Evolutionary conservation across 2,329 filamentous ascomycete species (phyloP).

Genomic region (Coccinonectria pachysandricola): DNA sequence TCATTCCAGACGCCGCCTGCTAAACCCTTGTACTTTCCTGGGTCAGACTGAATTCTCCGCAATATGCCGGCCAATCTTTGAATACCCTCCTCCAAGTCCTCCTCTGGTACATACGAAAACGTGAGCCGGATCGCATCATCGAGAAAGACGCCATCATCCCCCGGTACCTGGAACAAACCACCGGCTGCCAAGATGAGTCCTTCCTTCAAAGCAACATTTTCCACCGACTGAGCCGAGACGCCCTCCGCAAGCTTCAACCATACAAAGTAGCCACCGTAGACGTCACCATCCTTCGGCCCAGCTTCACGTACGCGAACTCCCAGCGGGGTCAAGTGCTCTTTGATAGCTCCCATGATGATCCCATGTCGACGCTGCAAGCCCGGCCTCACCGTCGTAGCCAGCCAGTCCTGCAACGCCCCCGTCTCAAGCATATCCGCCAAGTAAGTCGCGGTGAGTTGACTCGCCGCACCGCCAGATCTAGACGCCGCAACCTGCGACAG

Average conservation of each 20-base stretch:
- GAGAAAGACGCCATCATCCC: slow-evolving; percentile 48
- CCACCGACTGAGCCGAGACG: slow-evolving; percentile 43
- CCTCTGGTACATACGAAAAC: slow-evolving; percentile 63
- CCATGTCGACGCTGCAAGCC: slow-evolving; percentile 35
- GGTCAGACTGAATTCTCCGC: slow-evolving; percentile 21
- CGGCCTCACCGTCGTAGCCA: slow-evolving; percentile 33
- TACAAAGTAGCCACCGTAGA: slow-evolving; percentile 77
- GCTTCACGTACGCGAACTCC: slow-evolving; percentile 39
- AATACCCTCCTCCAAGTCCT: slow-evolving; percentile 56
- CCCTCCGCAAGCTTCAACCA: slow-evolving; percentile 58
- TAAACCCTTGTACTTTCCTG: slow-evolving; percentile 16
- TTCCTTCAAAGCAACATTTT: slow-evolving; percentile 45
- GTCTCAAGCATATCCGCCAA: slow-evolving; percentile 36
- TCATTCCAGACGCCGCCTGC: slow-evolving; percentile 5
- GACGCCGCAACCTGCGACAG: slow-evolving; percentile 43
- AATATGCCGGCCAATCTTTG: slow-evolving; percentile 45
- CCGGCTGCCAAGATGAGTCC: slow-evolving; percentile 62
- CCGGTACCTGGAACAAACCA: slow-evolving; percentile 56
- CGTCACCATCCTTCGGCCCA: slow-evolving; percentile 29
- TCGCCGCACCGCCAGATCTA: slow-evolving; percentile 46
- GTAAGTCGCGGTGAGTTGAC: slow-evolving; percentile 42
- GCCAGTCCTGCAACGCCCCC: slow-evolving; percentile 34
- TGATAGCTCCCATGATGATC: slow-evolving; percentile 48
- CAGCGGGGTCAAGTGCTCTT: slow-evolving; percentile 48
- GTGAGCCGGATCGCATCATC: slow-evolving; percentile 53